Evolutionary conservation across 2,329 filamentous ascomycete species (phyloP), one percentile per base, ranked within the genome.

Genomic region (Macroventuria anomochaeta): DNA sequence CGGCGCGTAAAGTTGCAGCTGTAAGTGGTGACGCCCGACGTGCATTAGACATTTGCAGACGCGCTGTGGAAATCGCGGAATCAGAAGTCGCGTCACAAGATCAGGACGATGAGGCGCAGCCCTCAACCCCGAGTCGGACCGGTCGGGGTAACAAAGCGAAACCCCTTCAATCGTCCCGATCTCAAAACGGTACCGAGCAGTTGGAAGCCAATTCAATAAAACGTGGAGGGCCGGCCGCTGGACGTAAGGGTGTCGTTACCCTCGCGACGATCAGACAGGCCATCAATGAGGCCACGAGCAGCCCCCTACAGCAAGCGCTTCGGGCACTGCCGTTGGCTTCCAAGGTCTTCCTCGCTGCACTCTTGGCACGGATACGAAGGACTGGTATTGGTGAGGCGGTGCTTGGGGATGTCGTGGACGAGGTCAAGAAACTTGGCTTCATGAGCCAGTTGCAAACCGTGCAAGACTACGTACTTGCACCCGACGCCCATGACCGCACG

Each of bases 1-100:
- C 95, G 3, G 93, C 91, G 64, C 87, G 95, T 57, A 99, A 99
- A 77, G 95, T 99, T 26, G 95, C 95, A 5, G 93, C 95, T 32
- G 96, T 99, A 37, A 96, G 90, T 60, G 96, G 95, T 54, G 95
- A 99, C 68, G 95, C 95, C 15, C 84, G 95, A 51, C 86, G 95
- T 59, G 95, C 93, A 1, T 82, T 99, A 17, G 95, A 99, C 68
- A 97, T 99, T 55, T 99, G 96, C 73, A 86, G 95, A 25, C 86
- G 95, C 59, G 95, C 95, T 1, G 95, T 99, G 12, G 95, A 99
- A 76, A 86, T 99, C 21, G 95, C 93, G 25, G 95, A 99, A 75
- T 83, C 88, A 42, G 88, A 93, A 56, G 71, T 69, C n/a, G 61
- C 74, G 44, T 58, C 61, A 53, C 64, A 65, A 64, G 40, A 58